These are phyloP conservation scores for Fusarium sp. DNA, from an alignment of 2,329 filamentous ascomycete species.

Conservation along the genomic window DNA sequence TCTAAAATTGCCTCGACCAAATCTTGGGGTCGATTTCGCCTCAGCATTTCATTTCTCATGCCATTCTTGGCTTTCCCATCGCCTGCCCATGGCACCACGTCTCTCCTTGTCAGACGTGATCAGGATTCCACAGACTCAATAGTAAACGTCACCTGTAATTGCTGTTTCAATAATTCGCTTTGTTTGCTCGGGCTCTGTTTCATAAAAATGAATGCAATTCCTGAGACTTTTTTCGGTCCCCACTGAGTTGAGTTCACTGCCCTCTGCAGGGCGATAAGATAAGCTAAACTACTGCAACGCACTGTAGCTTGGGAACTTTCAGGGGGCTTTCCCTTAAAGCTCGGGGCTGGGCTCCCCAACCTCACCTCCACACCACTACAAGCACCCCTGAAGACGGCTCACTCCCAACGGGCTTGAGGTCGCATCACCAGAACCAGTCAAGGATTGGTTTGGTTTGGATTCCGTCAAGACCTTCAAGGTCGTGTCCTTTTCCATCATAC, in stretches of 20 bases:
- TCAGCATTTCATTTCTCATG: constrained; percentile 12
- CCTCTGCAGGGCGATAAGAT: constrained; percentile 35
- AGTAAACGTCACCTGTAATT: neutral
- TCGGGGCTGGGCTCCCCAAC: constrained; percentile 25
- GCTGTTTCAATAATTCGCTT: constrained; percentile 25
- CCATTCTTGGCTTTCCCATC: constrained; percentile 22
- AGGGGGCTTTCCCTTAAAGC: constrained; percentile 16
- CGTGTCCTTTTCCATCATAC: constrained; percentile 28
- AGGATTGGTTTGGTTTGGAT: constrained; percentile 2
- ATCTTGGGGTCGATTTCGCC: constrained; percentile 10
- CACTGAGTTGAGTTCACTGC: neutral
- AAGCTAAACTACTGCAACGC: constrained; percentile 16
- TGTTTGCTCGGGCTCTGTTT: constrained; percentile 31
- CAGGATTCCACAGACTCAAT: neutral
- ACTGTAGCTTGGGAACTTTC: constrained; percentile 24
- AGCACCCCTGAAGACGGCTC: constrained; percentile 18
- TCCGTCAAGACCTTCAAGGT: constrained; percentile 3
- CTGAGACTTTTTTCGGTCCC: constrained; percentile 6
- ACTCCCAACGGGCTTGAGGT: constrained; percentile 19
- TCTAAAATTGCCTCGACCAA: constrained; percentile 1
- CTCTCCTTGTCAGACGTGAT: constrained; percentile 5
- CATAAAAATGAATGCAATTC: constrained; percentile 32
- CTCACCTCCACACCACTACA: constrained; percentile 31
- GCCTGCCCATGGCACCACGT: constrained; percentile 6
- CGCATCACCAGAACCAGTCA: constrained; percentile 16